Base-by-base conservation (phyloP, 345 rosid species). In the Linum trigynum region DNA sequence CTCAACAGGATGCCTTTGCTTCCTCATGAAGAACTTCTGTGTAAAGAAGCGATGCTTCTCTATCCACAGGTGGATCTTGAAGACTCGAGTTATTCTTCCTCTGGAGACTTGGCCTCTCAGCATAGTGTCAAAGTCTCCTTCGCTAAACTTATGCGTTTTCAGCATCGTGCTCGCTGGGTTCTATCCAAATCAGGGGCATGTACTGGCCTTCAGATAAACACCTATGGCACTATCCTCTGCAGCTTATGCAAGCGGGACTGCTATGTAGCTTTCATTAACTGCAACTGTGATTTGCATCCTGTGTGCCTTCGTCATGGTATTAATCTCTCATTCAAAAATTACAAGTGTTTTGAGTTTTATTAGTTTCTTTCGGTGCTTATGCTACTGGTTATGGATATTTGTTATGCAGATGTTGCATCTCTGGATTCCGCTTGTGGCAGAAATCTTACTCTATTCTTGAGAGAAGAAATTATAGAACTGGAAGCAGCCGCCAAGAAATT, bases 1-100 rank as follows among this genome's bases (percentile, higher is more conserved):
- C 96, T 95, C 32, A 91, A 84, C 75, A 83, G 97, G 80, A 72
- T 83, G 69, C 99, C 99, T 58, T 76, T 95, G 71, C 90, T 95
- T 74, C 98, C 99, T 74, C 99, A 95, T 43, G 99, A 95, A 80
- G 98, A 95, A 70, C 84, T 95, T 76, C 73, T 95, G 39, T 95
- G 99, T 74, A 87, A 85, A 77, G 99, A 95, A 82, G 98, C 99
- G 62, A 86, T 91, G 96, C 82, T 76, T 66, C 85, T 95, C 16
- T 16, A 77, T 68, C 71, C 81, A 11, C 80, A 78, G 62, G 53
- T 73, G 71, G 82, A 81, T 64, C 68, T 82, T 62, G 89, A 85
- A 77, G 91, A 85, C 73, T 71, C 73, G 69, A 86, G 32, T 23
- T 23, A 82, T 67, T 74, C 65, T 75, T 81, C 88, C 12, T 74